phyloP scores from a whole-genome alignment of 1,284 basidiomycete genomes.

The Rhodofomes roseus region DNA sequence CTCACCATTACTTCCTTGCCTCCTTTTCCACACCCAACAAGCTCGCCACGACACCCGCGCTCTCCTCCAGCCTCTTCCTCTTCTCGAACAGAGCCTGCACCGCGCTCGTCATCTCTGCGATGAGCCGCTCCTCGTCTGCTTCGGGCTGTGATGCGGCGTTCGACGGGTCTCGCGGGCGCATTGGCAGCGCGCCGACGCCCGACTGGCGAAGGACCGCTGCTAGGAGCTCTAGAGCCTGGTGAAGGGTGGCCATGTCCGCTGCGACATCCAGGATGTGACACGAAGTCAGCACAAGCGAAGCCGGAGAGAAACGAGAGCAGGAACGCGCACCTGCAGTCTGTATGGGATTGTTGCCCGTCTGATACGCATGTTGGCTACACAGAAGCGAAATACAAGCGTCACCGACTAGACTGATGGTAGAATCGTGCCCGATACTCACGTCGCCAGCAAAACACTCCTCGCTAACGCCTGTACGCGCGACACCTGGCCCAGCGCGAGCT shows the following conservation, averaged over 20 bases:
- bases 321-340: conserved; percentile 42
- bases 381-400: no score
- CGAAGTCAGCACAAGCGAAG: no score
- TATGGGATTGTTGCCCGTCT: conserved; percentile 40
- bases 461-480: conserved; percentile 41
- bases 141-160: conserved; percentile 13
- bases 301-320: no score
- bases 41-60: conserved; percentile 37
- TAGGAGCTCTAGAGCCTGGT: conserved; percentile 40
- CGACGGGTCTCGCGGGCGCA: conserved; percentile 22
- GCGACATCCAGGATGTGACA: not conserved
- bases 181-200: conserved; percentile 50
- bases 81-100: conserved; percentile 38
- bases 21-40: conserved; percentile 22
- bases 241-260: conserved; percentile 44
- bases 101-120: conserved; percentile 32
- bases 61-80: conserved; percentile 40
- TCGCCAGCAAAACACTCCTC: conserved; percentile 41
- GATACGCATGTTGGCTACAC: conserved; percentile 51
- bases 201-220: conserved; percentile 44
- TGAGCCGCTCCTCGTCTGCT: conserved; percentile 29
- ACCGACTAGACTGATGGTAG: no score
- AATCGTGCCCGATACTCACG: no score
- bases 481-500: conserved; percentile 41
- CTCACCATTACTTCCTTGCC: conserved; percentile 1